Evolutionary conservation across 176 grass and related monocot species (phyloP), one percentile per base, ranked within the genome.

Genomic region (Chrysopogon serrulatus): DNA sequence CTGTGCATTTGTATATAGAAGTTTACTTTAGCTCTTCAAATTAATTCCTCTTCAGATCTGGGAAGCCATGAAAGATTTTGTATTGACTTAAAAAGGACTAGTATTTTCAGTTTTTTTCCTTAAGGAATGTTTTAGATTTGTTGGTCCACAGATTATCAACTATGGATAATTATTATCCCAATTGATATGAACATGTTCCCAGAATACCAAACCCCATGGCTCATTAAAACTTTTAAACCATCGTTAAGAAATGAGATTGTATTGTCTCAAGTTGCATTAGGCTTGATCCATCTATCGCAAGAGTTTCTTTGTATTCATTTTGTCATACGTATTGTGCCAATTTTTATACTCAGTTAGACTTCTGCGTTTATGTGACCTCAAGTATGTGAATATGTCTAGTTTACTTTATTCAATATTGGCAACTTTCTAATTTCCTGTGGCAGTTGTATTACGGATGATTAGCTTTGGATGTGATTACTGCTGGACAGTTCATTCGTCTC

Each of bases 391-490:
- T 26, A 59, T 74, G 2, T 78, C 24, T 83, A 41, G n/a, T n/a
- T 41, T 88, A 31, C 34, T 65, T 63, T 33, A 64, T 51, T 27
- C n/a, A 68, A 53, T 82, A 76, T 76, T 26, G 24, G 45, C 10
- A 16, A 39, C 56, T 26, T 71, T 71, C 48, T 39, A 33, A 79
- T 83, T 80, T 81, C 14, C 19, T 76, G 17, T 78, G 49, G 34
- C 82, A 89, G 96, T 96, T 82, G 78, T 94, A 78, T 72, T 98
- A 72, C 87, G 93, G 10, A 98, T 98, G 82, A 96, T 96, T 87
- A 98, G 96, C 78, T 98, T 87, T 87, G 93, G 93, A 92, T 98
- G 96, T 68, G 93, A 98, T 79, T 96, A 98, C 85, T 89, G 92
- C 78, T 93, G 89, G 83, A 69, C 93, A 23, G 44, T 90, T 80